Base-by-base conservation (phyloP, 306 rosid genomes). In the Parietaria judaica region DNA sequence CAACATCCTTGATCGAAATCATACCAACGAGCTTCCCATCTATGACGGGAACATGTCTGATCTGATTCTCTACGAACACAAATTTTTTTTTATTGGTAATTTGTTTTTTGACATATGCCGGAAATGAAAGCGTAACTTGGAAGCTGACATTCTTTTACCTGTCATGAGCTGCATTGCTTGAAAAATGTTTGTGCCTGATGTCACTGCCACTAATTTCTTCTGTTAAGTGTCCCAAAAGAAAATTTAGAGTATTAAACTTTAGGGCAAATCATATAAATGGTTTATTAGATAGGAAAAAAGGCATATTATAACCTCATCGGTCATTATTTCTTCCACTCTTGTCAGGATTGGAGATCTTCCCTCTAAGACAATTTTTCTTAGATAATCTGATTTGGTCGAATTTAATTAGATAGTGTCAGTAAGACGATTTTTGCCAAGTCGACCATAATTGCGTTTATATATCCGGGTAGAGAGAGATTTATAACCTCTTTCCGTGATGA, bases 81-180 rank as follows among this genome's bases (percentile, higher is more conserved):
- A 69, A 41, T 41, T 41, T 8, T 41, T 41, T 8, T 0, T 41
- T 41, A 5, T 41, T 5, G 45, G 45, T 5, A 41, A 8, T 41
- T 5, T 3, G 1, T 5, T 5, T 5, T 8, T 41, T 3, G 45
- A 41, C 45, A 23, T 2, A 23, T 23, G 31, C 31, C 31, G 31
- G 45, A 41, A 8, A 41, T 41, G 6, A 41, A 41, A 41, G 1
- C 6, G 9, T 5, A 41, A 41, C 6, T 8, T 41, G 45, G 34
- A n/a, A 31, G 51, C 38, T 43, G 56, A 17, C 49, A 31, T 16
- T 4, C 11, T 50, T 46, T 70, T 77, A 83, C 96, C 92, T 70
- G 84, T 77, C 98, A 92, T 92, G 23, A 92, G 82, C 74, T 78
- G 75, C 98, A 92, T 86, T 72, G 99, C 99, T 79, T 78, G 73